phyloP scores from a whole-genome alignment of 768 basidiomycete species.

The Auriculariales sp. region DNA sequence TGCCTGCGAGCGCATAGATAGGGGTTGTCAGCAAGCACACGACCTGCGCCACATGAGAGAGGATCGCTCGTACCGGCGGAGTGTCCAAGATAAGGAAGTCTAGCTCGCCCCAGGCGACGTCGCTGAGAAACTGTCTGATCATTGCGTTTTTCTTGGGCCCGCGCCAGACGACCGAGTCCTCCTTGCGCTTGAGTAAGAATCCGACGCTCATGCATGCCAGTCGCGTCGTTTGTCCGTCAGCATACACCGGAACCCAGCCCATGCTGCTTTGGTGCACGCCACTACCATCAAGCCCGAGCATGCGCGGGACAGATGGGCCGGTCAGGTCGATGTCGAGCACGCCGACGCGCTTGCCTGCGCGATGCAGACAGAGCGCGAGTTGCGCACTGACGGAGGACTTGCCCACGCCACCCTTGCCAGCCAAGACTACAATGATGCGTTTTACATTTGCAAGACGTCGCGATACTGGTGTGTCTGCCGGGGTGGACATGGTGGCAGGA shows the following conservation, averaged over 20 bases:
- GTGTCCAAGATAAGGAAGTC: constrained; percentile 93
- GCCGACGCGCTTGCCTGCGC: constrained; percentile 57
- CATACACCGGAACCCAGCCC: constrained; percentile 98
- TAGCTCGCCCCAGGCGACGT: constrained; percentile 89
- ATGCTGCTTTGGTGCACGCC: constrained; percentile 86
- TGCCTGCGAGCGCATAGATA: constrained; percentile 41
- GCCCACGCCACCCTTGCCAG: constrained; percentile 94
- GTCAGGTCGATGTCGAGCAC: constrained; percentile 90
- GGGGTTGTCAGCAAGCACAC: neutral
- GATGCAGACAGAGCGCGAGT: constrained; percentile 75
- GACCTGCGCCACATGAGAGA: neutral
- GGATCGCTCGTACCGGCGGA: constrained; percentile 62
- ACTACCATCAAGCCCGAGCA: constrained; percentile 81
- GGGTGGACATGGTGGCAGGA: constrained; percentile 10
- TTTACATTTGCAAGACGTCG: constrained; percentile 60
- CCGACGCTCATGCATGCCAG: constrained; percentile 95
- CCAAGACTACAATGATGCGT: constrained; percentile 82
- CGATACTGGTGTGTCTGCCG: constrained; percentile 40
- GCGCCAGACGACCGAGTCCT: constrained; percentile 93
- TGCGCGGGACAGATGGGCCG: constrained; percentile 87
- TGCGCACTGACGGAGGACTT: constrained; percentile 95
- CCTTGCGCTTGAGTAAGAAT: constrained; percentile 78
- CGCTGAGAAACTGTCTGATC: constrained; percentile 89
- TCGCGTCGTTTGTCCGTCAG: constrained; percentile 59
- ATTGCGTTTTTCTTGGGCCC: constrained; percentile 98